Evolutionary conservation across 208 protist genomes (phyloP).

Genomic region (Trypanosoma platydactyli): DNA sequence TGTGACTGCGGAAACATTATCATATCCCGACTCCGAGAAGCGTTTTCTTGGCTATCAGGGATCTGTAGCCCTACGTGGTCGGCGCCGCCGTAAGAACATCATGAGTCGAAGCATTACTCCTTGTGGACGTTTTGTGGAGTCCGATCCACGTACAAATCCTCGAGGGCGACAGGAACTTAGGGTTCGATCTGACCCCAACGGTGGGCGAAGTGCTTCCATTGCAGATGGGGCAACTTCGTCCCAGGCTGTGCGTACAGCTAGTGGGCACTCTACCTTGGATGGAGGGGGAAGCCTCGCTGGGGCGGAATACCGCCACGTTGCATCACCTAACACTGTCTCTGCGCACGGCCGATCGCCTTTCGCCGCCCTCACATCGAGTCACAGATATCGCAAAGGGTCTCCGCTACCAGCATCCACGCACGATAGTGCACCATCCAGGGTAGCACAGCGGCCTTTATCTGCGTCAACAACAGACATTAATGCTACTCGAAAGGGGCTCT

Average conservation of each 20-base stretch:
- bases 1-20: conserved; percentile 33
- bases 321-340: conserved; percentile 25
- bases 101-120: conserved; percentile 72
- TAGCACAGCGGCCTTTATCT: conserved; percentile 3
- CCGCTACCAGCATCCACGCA: conserved; percentile 63
- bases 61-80: conserved; percentile 37
- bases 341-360: conserved; percentile 51
- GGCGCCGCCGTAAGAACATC: conserved; percentile 59
- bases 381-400: conserved; percentile 83
- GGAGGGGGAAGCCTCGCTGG: conserved; percentile 8
- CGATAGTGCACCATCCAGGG: conserved; percentile 30
- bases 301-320: conserved; percentile 20
- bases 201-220: conserved; percentile 20
- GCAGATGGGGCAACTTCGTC: conserved; percentile 28
- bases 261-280: conserved; percentile 27
- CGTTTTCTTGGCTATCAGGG: conserved; percentile 64
- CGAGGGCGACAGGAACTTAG: conserved; percentile 59
- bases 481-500: conserved; percentile 18
- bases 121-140: conserved; percentile 57
- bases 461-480: conserved; percentile 3
- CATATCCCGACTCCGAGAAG: conserved; percentile 42
- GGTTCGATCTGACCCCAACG: conserved; percentile 26
- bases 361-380: conserved; percentile 62
- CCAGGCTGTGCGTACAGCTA: conserved; percentile 23
- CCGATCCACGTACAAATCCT: conserved; percentile 53